phyloP scores from a whole-genome alignment of 75 land plant genomes.

The Cupressus sempervirens region DNA sequence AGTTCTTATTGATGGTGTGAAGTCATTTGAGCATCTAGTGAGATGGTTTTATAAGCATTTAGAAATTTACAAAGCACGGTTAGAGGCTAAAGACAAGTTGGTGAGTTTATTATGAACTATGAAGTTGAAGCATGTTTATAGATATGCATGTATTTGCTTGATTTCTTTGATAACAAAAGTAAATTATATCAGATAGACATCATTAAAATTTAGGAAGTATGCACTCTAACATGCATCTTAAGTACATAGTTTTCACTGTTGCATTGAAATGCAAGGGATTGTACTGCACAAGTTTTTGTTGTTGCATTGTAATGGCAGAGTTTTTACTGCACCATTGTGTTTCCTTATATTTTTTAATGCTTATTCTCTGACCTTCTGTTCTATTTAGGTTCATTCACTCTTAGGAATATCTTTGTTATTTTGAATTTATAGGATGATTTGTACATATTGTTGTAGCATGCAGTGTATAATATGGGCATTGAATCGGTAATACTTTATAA shows the following conservation, averaged over 20 bases:
- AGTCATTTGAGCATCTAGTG: constrained; percentile 70
- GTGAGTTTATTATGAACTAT: constrained; percentile 27
- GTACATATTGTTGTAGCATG: too few species aligned
- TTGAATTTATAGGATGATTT: not conserved
- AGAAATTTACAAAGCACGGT: constrained; percentile 28
- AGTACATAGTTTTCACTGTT: not conserved
- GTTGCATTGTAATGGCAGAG: not conserved
- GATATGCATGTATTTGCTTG: not conserved
- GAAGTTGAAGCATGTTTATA: not conserved
- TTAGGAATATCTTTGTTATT: not conserved
- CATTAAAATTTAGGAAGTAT: not conserved
- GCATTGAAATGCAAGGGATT: not conserved
- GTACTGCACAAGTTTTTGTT: too few species aligned
- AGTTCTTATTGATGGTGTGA: constrained; percentile 57
- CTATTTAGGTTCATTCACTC: not conserved
- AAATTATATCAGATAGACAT: not conserved
- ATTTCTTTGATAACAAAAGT: not conserved
- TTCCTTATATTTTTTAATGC: not conserved
- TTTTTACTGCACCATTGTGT: not conserved
- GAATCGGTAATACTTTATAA: too few species aligned
- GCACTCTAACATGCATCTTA: not conserved
- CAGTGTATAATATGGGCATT: too few species aligned
- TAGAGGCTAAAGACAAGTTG: constrained; percentile 65
- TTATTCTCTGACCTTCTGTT: not conserved
- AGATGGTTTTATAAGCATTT: constrained; percentile 70